These are phyloP conservation scores for Melaleuca alternifolia DNA, from an alignment of 345 rosid species.

Conservation along the genomic window DNA sequence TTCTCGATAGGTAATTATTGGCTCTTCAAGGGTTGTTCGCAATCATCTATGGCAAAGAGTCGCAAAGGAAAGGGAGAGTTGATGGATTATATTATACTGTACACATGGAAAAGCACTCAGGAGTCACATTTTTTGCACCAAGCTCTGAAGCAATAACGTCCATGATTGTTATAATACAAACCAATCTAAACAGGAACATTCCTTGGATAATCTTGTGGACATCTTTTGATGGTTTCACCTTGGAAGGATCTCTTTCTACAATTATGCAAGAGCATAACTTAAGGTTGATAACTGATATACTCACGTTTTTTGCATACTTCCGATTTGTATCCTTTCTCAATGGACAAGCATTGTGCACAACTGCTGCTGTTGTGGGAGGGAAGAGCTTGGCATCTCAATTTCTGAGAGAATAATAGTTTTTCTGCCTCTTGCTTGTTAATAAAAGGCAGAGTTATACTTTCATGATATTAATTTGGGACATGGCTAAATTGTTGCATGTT, in stretches of 20 bases:
- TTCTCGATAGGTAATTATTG: too few relatives aligned
- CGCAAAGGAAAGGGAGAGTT: background rate
- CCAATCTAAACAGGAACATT: constrained; percentile 48
- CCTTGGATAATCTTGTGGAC: constrained; percentile 65
- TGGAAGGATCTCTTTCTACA: background rate
- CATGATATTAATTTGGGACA: background rate
- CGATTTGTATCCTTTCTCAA: constrained; percentile 18
- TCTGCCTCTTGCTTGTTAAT: background rate
- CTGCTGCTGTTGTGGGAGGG: constrained; percentile 92
- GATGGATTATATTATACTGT: background rate
- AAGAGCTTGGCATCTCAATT: constrained; percentile 95
- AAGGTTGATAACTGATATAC: background rate
- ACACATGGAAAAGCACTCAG: background rate
- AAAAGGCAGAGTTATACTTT: too few relatives aligned
- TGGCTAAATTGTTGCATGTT: constrained; percentile 10
- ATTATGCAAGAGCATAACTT: background rate
- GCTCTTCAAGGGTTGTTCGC: too few relatives aligned
- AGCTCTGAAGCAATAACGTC: background rate
- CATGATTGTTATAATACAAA: too few relatives aligned
- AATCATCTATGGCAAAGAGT: background rate
- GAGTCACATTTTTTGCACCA: background rate
- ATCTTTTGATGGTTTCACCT: too few relatives aligned
- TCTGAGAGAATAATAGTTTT: constrained; percentile 74
- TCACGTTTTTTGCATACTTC: background rate
- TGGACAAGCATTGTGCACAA: constrained; percentile 85